Base-by-base conservation (phyloP, 768 basidiomycete genomes). In the Sistotremastrum niveocremeum region DNA sequence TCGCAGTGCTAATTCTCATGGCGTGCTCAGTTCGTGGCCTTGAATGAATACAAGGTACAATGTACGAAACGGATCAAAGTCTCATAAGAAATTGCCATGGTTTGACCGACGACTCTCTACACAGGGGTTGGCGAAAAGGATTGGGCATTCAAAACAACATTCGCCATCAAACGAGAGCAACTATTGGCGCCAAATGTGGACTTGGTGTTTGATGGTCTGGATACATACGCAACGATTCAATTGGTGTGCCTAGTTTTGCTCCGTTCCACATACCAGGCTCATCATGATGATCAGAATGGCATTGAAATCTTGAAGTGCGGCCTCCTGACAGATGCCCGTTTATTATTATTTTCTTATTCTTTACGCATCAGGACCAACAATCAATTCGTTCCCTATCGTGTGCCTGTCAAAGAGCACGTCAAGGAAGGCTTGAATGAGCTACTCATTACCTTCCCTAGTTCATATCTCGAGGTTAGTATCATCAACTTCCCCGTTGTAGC, bases 21-120 rank as follows among this genome's bases (percentile, higher is more conserved):
- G 34, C 52, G n/a, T 35, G 7, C 35, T 4, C 43, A 87, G 84
- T 82, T 83, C 51, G 53, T 84, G 39, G 85, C 81, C 7, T 64
- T 89, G 49, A 71, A 83, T 50, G 91, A 94, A 60, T 88, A 83
- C 80, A 83, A 90, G 54, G 81, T 89, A 9, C 91, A 94, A 65
- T 93, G 89, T 88, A 51, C 54, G 76, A 59, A 29, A 30, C 30
- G 37, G 6, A 3, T 37, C 30, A 33, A 11, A 42, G 32, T 37
- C 20, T 20, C 20, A 20, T 20, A 20, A 20, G 20, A 20, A 20
- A 20, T 20, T 20, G 12, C 12, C 38, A 39, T 6, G 38, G 12
- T 29, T 39, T 12, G 29, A 39, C 4, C 4, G 29, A 42, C 20
- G 20, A 20, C 46, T 28, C 46, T 31, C 38, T n/a, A 28, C 33